Conservation (phyloP, 805 yeast species). For the Pichia nanzhaoensis region DNA sequence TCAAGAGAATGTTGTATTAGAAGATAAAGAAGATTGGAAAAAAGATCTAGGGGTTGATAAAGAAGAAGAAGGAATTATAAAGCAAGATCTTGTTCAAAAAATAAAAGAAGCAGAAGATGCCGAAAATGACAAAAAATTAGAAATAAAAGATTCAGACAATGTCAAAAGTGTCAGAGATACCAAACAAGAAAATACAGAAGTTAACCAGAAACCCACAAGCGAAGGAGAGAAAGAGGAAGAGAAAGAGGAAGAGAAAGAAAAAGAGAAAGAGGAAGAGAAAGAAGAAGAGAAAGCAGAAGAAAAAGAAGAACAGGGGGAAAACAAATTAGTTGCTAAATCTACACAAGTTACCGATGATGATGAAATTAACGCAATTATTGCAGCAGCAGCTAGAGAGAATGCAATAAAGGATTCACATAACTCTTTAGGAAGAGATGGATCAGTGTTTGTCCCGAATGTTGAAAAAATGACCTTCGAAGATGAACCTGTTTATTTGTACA, state of each 20-base stretch:
- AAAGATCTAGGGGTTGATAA: too few species aligned
- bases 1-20: too few species aligned
- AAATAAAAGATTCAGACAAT: too few species aligned
- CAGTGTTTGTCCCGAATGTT: conserved; percentile 30
- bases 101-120: too few species aligned
- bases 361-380: conserved; percentile 23
- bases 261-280: background rate
- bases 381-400: conserved; percentile 25
- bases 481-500: conserved; percentile 68
- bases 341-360: conserved; percentile 1
- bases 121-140: too few species aligned
- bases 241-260: background rate
- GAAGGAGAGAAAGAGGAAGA: background rate
- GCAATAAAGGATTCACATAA: conserved; percentile 7
- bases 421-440: conserved; percentile 14
- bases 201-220: too few species aligned
- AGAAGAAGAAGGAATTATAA: too few species aligned
- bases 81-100: too few species aligned
- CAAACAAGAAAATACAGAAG: too few species aligned
- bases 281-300: conserved; percentile 6
- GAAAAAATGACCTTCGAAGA: conserved; percentile 33
- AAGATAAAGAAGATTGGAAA: too few species aligned
- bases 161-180: too few species aligned
- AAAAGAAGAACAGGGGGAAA: conserved; percentile 5
- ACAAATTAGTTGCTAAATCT: background rate